Evolutionary conservation across 495 filamentous ascomycete genomes (phyloP).

Genomic region (Paragyromitra xinjiangensis): DNA sequence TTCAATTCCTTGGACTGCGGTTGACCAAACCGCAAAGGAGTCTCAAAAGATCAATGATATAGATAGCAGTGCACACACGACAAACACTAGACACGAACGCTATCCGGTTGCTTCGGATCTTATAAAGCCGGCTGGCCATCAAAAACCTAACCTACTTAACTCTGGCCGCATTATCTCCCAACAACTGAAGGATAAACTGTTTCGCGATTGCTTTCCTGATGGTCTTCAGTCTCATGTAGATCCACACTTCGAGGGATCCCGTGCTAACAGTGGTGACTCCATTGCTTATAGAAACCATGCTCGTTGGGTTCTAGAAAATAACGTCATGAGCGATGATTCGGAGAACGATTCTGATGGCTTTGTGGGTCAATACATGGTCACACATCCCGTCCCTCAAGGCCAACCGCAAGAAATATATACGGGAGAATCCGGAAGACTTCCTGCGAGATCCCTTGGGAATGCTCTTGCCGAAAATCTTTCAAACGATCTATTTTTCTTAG

Average conservation of each 20-base stretch:
- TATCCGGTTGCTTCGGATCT: not conserved
- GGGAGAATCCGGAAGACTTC: not conserved
- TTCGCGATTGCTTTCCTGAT: not conserved
- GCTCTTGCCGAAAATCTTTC: not conserved
- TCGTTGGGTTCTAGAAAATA: slow-evolving; percentile 36
- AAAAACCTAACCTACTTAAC: not conserved
- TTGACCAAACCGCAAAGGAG: not conserved
- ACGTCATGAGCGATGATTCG: slow-evolving; percentile 39
- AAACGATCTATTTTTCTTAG: slow-evolving; percentile 36
- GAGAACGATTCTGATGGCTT: slow-evolving; percentile 6
- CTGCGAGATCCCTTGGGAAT: not conserved
- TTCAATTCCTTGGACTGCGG: not conserved
- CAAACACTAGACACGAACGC: not conserved
- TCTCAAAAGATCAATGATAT: not conserved
- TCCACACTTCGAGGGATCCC: not conserved
- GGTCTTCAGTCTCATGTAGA: not conserved
- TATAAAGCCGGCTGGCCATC: not conserved
- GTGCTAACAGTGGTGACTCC: not conserved
- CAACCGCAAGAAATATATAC: not conserved
- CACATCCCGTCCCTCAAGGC: not conserved
- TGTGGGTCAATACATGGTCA: not conserved
- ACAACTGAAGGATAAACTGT: slow-evolving; percentile 32
- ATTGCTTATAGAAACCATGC: slow-evolving; percentile 35
- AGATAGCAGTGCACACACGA: not conserved
- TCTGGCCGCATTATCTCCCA: slow-evolving; percentile 37